Base-by-base conservation (phyloP, 2,329 filamentous ascomycete genomes). In the Leptographium procerum region DNA sequence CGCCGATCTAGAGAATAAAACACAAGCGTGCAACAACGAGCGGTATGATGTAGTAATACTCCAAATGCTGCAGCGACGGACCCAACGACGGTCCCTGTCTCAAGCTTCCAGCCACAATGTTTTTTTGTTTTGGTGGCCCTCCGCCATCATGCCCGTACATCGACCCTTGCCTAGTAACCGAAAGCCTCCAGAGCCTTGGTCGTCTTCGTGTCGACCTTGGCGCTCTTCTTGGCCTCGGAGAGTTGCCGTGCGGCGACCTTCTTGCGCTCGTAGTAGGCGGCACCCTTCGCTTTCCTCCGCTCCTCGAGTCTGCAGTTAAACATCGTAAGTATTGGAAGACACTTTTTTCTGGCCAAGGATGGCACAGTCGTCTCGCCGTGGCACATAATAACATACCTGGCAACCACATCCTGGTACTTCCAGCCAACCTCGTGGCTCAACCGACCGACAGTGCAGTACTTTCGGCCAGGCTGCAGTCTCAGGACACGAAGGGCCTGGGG, bases 331-430 rank as follows among this genome's bases (percentile, higher is more conserved):
- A 55, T 51, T 13, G 19, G 24, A 19, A 7, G 8, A n/a, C 8
- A 8, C 14, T n/a, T 4, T 8, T 10, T 34, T 19, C 7, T 28
- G 6, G 43, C 43, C 19, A n/a, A 22, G 8, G 19, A 8, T 9
- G 36, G 4, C 43, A 5, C 43, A 9, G 3, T 8, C 14, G 10
- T 50, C 24, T 19, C 14, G 47, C 16, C 40, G 16, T 26, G 26
- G 14, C 1, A 19, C 43, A 36, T n/a, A 16, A 36, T 29, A 31
- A 88, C 91, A 72, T 81, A 97, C 91, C 89, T 91, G 72, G 87
- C 88, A 80, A 99, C 94, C 73, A 99, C 91, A 75, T 96, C 92
- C 85, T 96, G 89, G 88, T 99, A 97, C 83, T 99, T 99, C 94
- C 94, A 99, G 81, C 94, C 94, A 73, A 97, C 94, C 83, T 99